Base-by-base conservation (phyloP, 2,329 filamentous ascomycete species). In the Fonsecaea erecta region DNA sequence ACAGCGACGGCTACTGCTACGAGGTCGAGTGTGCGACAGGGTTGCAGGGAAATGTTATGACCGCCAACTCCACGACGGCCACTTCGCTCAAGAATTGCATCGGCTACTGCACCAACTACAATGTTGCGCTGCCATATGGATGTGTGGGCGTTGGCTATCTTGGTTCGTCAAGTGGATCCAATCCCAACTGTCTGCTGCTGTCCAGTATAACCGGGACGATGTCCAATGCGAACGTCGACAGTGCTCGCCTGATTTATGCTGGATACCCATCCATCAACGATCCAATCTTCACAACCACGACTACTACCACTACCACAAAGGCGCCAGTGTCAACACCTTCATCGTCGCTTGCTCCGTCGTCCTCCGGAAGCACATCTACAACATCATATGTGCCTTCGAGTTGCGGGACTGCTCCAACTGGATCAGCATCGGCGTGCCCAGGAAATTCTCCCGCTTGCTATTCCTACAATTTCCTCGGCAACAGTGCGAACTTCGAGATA, bases 61-160 rank as follows among this genome's bases (percentile, higher is more conserved):
- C 12, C 9, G 68, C 56, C 7, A 67, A 67, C 35, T 64, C 64
- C 1, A 66, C 67, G 2, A 59, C 51, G 2, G 62, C 61, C 7
- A 40, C 58, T 3, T 63, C 64, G 8, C 59, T 67, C 52, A 64
- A 62, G 24, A 62, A 35, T 14, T 70, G 68, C 28, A 60, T 65
- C 26, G 54, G 58, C 7, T 52, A 52, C 21, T 70, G 68, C 46
- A 67, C 61, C 1, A 52, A 67, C 12, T 70, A 69, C 55, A 70
- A 69, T 21, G 60, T 66, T 8, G 68, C 67, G 0, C 48, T 69
- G 24, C 68, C 68, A 2, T 70, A 54, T 51, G 62, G 67, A 34
- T 70, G 68, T 58, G 43, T 69, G 14, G 68, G 66, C 14, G 67
- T 69, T 30, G 67, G 57, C 32, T 68, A 64, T 37, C 56, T 64